Conservation (phyloP, 306 rosid genomes). For the Hippophae rhamnoides region DNA sequence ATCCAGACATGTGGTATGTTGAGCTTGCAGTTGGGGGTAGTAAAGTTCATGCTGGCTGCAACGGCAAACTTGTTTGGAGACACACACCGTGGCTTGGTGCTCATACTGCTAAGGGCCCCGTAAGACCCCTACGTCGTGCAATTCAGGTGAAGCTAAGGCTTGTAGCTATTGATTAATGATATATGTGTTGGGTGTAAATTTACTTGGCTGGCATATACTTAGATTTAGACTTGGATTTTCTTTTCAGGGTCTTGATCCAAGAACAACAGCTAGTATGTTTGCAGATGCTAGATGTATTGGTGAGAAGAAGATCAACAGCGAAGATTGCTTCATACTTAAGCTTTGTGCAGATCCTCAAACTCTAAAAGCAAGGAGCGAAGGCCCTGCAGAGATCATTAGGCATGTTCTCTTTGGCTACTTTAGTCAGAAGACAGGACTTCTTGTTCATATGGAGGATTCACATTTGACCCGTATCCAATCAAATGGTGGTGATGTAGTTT, state of each 20-base stretch:
- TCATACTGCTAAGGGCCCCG: slow-evolving; percentile 78
- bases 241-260: slow-evolving; percentile 76
- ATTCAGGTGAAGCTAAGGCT: slow-evolving; percentile 48
- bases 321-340: slow-evolving; percentile 70
- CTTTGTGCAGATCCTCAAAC: slow-evolving; percentile 69
- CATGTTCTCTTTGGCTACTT: slow-evolving; percentile 78
- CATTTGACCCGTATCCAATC: slow-evolving; percentile 80
- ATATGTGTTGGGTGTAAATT: neutral
- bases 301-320: slow-evolving; percentile 56
- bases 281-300: slow-evolving; percentile 76
- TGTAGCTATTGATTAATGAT: neutral
- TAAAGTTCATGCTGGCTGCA: slow-evolving; percentile 76
- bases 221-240: neutral
- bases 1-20: slow-evolving; percentile 81
- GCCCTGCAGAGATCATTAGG: slow-evolving; percentile 89
- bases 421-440: slow-evolving; percentile 76
- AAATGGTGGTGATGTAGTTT: slow-evolving; percentile 67
- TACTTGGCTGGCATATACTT: neutral
- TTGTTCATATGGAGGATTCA: slow-evolving; percentile 69
- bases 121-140: slow-evolving; percentile 90
- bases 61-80: slow-evolving; percentile 85
- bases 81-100: slow-evolving; percentile 93
- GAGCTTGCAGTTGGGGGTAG: slow-evolving; percentile 75
- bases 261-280: slow-evolving; percentile 69
- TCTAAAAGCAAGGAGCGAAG: slow-evolving; percentile 63